These are phyloP conservation scores for Mycosphaerella sp. DNA, from an alignment of 2,329 filamentous ascomycete species.

Conservation along the genomic window DNA sequence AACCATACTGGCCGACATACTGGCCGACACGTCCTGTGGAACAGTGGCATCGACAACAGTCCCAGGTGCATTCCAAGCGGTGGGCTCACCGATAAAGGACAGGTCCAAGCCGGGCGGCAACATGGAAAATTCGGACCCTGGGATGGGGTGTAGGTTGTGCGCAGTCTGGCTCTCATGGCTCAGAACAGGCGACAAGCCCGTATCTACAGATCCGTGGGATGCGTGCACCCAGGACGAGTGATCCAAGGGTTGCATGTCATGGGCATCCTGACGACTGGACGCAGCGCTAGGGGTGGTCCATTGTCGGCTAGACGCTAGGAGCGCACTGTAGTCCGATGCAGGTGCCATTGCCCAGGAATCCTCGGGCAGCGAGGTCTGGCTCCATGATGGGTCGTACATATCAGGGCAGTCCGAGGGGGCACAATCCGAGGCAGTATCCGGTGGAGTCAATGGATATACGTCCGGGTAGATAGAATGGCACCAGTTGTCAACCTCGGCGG, in stretches of 20 bases:
- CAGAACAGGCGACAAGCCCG: conserved; percentile 33
- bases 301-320: conserved; percentile 22
- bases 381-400: conserved; percentile 27
- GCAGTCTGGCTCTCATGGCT: conserved; percentile 34
- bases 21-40: conserved; percentile 13
- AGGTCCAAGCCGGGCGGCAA: conserved; percentile 29
- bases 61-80: conserved; percentile 19
- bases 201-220: conserved; percentile 30
- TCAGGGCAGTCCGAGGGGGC: conserved; percentile 27
- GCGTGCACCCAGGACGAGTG: conserved; percentile 22
- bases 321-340: conserved; percentile 24
- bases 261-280: conserved; percentile 21
- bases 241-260: conserved; percentile 22
- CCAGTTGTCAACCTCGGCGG: conserved; percentile 30
- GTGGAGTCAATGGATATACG: conserved; percentile 27
- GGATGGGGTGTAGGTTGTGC: conserved; percentile 28
- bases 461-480: conserved; percentile 27
- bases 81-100: conserved; percentile 25
- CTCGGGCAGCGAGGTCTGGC: conserved; percentile 25
- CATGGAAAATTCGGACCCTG: conserved; percentile 26
- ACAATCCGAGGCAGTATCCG: conserved; percentile 31
- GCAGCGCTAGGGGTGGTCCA: conserved; percentile 19
- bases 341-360: conserved; percentile 25
- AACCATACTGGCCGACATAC: conserved; percentile 9
- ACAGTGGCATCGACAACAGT: conserved; percentile 16